phyloP scores from a whole-genome alignment of 495 filamentous ascomycete genomes.

The Podospora pseudopauciseta region DNA sequence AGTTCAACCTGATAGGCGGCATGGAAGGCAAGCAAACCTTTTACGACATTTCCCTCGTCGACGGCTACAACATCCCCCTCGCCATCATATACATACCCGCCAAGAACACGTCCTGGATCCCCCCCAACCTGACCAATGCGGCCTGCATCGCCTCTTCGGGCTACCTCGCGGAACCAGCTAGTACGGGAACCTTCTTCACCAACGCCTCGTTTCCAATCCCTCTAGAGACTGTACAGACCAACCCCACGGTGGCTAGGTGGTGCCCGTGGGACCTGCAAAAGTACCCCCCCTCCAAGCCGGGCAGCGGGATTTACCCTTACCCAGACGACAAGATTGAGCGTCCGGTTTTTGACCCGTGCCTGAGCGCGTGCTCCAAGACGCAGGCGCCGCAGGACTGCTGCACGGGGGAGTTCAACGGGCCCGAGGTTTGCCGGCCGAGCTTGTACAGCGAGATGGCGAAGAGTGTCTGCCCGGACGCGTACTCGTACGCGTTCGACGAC shows the following conservation, averaged over 20 bases:
- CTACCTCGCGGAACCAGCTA: slow-evolving; percentile 45
- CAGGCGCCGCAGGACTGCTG: slow-evolving; percentile 62
- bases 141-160: slow-evolving; percentile 65
- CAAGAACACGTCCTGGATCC: slow-evolving; percentile 55
- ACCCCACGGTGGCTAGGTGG: slow-evolving; percentile 55
- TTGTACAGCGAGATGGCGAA: slow-evolving; percentile 63
- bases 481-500: slow-evolving; percentile 78
- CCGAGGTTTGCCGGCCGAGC: slow-evolving; percentile 56
- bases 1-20: slow-evolving; percentile 66
- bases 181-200: slow-evolving; percentile 40
- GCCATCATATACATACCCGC: slow-evolving; percentile 60
- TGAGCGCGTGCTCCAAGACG: slow-evolving; percentile 63
- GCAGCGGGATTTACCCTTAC: slow-evolving; percentile 69
- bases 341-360: slow-evolving; percentile 69
- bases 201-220: slow-evolving; percentile 61
- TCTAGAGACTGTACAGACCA: slow-evolving; percentile 52
- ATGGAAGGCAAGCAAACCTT: slow-evolving; percentile 59
- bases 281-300: slow-evolving; percentile 57
- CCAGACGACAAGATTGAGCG: slow-evolving; percentile 64
- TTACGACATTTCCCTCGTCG: slow-evolving; percentile 81
- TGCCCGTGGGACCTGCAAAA: slow-evolving; percentile 74
- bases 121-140: slow-evolving; percentile 69
- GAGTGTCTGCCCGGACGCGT: slow-evolving; percentile 74
- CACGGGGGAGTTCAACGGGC: slow-evolving; percentile 56
- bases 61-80: slow-evolving; percentile 78